Evolutionary conservation across 495 filamentous ascomycete species (phyloP).

Genomic region (Chaetomium fimeti): DNA sequence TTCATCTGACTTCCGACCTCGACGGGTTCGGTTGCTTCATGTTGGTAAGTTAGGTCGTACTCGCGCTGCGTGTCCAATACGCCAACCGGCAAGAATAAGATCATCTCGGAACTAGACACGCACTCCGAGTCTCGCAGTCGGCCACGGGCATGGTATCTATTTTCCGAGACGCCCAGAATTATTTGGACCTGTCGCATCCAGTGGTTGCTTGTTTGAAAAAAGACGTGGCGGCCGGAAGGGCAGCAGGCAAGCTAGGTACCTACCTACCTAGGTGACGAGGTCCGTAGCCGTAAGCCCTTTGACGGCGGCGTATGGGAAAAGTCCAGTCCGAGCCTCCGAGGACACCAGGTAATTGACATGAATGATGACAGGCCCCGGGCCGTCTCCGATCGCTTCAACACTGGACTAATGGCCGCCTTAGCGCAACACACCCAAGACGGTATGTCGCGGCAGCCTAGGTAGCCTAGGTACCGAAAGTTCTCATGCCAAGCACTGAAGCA

Average conservation of each 20-base stretch:
- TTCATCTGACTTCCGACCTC: background rate
- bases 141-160: background rate
- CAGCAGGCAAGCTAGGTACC: background rate
- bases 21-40: too few species aligned
- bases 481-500: background rate
- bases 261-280: background rate
- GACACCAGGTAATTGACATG: background rate
- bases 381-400: background rate
- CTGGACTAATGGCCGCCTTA: background rate
- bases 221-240: background rate
- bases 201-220: background rate
- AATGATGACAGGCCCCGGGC: too few species aligned
- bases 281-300: background rate
- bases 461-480: too few species aligned
- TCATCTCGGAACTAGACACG: too few species aligned
- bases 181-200: background rate
- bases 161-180: background rate
- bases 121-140: background rate
- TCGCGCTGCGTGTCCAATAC: background rate
- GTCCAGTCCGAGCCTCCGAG: background rate
- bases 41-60: too few species aligned
- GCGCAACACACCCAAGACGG: background rate
- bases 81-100: background rate
- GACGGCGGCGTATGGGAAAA: background rate
- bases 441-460: background rate